These are phyloP conservation scores for Cadophora luteo-olivacea DNA, from an alignment of 2,329 filamentous ascomycete species.

Conservation along the genomic window DNA sequence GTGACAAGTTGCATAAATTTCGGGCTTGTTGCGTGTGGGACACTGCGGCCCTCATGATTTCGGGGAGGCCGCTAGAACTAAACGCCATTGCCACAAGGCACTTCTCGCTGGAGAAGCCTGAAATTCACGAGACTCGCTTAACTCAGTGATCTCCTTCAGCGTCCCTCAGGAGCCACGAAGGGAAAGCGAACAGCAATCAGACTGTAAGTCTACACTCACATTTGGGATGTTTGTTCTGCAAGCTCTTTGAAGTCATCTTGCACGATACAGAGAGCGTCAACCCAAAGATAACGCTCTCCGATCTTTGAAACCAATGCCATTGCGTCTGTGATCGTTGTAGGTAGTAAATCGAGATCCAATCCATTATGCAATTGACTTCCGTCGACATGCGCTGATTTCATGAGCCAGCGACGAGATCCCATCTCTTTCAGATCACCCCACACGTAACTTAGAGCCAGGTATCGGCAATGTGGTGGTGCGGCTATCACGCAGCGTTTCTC, in stretches of 20 bases:
- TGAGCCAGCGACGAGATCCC: slow-evolving; percentile 11
- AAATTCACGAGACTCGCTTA: not conserved
- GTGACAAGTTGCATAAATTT: too few species aligned
- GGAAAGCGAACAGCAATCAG: not conserved
- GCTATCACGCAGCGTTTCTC: slow-evolving; percentile 19
- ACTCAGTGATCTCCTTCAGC: too few species aligned
- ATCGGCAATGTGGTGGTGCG: slow-evolving; percentile 18
- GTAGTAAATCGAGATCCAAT: slow-evolving; percentile 4
- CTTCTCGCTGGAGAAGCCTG: not conserved
- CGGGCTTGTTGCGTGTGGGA: not conserved
- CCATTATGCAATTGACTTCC: not conserved
- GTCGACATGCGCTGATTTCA: not conserved
- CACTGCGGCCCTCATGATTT: not conserved
- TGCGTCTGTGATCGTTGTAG: slow-evolving; percentile 32
- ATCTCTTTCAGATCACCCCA: slow-evolving; percentile 23
- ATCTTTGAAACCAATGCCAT: slow-evolving; percentile 36
- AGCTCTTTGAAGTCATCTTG: slow-evolving; percentile 25
- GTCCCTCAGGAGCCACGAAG: too few species aligned
- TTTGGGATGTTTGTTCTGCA: slow-evolving; percentile 34
- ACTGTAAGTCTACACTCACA: not conserved
- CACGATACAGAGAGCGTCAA: slow-evolving; percentile 33
- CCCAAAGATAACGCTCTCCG: slow-evolving; percentile 32
- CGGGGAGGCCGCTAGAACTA: not conserved
- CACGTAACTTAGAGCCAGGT: slow-evolving; percentile 27
- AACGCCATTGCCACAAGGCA: not conserved